Evolutionary conservation across 2,329 filamentous ascomycete species (phyloP).

Genomic region (Anthostomella pinea): DNA sequence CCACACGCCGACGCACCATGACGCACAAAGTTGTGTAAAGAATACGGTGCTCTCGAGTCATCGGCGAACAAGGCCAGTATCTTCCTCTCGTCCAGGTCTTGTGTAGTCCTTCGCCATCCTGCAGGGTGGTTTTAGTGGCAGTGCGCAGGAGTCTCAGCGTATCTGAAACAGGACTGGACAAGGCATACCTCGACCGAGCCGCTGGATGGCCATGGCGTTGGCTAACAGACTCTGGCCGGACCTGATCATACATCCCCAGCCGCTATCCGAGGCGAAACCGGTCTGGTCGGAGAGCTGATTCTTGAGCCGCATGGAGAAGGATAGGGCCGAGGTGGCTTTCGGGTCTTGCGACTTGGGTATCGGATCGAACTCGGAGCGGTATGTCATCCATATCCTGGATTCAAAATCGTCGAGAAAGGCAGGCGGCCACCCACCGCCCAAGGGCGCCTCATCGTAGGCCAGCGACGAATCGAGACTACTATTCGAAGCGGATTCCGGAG

Average conservation of each 20-base stretch:
- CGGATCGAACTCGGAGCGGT: constrained; percentile 78
- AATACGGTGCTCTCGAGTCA: constrained; percentile 81
- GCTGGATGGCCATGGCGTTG: constrained; percentile 72
- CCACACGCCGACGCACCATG: constrained; percentile 85
- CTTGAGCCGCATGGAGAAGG: constrained; percentile 79
- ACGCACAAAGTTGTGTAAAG: constrained; percentile 89
- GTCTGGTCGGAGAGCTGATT: constrained; percentile 73
- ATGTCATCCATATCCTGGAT: constrained; percentile 93
- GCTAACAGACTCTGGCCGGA: constrained; percentile 92
- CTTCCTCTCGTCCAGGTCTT: constrained; percentile 59
- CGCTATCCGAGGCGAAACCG: constrained; percentile 89
- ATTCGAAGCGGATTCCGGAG: constrained; percentile 47
- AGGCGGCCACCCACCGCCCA: constrained; percentile 70
- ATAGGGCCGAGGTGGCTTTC: constrained; percentile 68
- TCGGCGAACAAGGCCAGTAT: constrained; percentile 85
- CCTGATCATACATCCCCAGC: constrained; percentile 98
- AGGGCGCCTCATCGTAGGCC: constrained; percentile 44
- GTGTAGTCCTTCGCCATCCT: constrained; percentile 72
- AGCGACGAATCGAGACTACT: constrained; percentile 52
- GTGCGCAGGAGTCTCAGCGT: too few species aligned
- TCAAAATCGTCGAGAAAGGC: constrained; percentile 91
- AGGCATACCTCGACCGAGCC: constrained; percentile 72
- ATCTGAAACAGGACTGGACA: too few species aligned
- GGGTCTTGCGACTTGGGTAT: constrained; percentile 79
- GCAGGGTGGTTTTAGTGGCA: constrained; percentile 17